Evolutionary conservation across 2,329 filamentous ascomycete genomes (phyloP), one percentile per base, ranked within the genome.

Genomic region (Zopfia rhizophila): DNA sequence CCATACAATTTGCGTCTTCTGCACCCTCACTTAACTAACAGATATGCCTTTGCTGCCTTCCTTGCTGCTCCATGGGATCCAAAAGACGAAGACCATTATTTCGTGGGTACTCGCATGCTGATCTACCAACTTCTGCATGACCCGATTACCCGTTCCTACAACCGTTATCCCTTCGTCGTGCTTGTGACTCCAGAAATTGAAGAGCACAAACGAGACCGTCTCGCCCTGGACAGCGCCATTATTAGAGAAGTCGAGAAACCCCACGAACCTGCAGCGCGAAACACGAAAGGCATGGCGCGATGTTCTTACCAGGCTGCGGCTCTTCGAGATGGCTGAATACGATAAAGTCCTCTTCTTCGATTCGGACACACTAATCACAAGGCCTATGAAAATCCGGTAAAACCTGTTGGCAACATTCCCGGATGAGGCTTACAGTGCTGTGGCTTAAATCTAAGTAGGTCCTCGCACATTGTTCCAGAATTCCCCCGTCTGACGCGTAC

Each of bases 291-390:
- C 3, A 57, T 72, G 67, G 68, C 41, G 51, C 18, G 70, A 72
- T 49, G 60, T 71, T 10, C 55, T 74, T 38, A 55, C 69, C 25
- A 73, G 72, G 49, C 56, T 74, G 31, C 68, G 67, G 0, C 50
- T 77, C 5, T 70, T 76, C 30, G 61, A 75, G 42, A 63, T 74
- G 63, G 70, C 66, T 3, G 54, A 77, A 38, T 78, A 71, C 55
- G 63, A 72, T 8, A 66, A 72, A 4, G 51, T 78, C 18, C 62
- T 75, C n/a, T 76, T 75, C 53, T 58, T 78, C 49, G 75, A 78
- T 48, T 69, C 73, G 17, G 76, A 78, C 53, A 74, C 67, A 7
- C 43, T 76, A 13, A 51, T 78, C 25, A 68, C 61, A 3, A 45
- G 54, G 3, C 65, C 56, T 0, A 54, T 77, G 8, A 73, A 76